Evolutionary conservation across 805 yeast genomes (phyloP).

Genomic region (Isabelozyma heimii): DNA sequence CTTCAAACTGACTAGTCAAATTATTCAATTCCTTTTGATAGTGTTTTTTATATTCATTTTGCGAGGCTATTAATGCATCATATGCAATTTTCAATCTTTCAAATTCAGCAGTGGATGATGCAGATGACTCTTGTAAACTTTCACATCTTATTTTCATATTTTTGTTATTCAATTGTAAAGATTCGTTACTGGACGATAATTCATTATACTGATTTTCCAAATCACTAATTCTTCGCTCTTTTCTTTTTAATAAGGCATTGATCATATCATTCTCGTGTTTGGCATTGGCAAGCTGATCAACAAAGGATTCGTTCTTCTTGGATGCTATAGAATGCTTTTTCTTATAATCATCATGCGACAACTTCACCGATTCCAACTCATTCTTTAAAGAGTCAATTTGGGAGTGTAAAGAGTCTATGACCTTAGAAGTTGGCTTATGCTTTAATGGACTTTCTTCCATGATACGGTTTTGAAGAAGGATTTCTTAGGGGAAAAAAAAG

Average conservation of each 20-base stretch:
- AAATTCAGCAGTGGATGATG: constrained; percentile 45
- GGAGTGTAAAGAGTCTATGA: constrained; percentile 55
- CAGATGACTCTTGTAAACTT: constrained; percentile 46
- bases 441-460: constrained; percentile 13
- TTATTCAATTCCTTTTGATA: constrained; percentile 43
- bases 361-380: constrained; percentile 40
- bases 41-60: constrained; percentile 49
- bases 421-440: constrained; percentile 20
- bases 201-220: constrained; percentile 58
- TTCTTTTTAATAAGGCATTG: constrained; percentile 63
- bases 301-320: constrained; percentile 50
- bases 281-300: constrained; percentile 65
- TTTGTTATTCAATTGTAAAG: constrained; percentile 47
- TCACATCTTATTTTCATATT: constrained; percentile 49
- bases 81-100: constrained; percentile 58
- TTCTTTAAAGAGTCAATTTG: constrained; percentile 42
- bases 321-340: constrained; percentile 49
- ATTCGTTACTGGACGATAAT: constrained; percentile 45
- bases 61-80: constrained; percentile 53
- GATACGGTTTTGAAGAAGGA: not conserved
- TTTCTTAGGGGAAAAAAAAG: too few relatives aligned
- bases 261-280: constrained; percentile 79
- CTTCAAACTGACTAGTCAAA: constrained; percentile 34
- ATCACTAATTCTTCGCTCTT: constrained; percentile 66
- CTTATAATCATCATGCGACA: constrained; percentile 45